Conservation (phyloP, 805 yeast species). For the Zygosaccharomyces kombuchaensis region DNA sequence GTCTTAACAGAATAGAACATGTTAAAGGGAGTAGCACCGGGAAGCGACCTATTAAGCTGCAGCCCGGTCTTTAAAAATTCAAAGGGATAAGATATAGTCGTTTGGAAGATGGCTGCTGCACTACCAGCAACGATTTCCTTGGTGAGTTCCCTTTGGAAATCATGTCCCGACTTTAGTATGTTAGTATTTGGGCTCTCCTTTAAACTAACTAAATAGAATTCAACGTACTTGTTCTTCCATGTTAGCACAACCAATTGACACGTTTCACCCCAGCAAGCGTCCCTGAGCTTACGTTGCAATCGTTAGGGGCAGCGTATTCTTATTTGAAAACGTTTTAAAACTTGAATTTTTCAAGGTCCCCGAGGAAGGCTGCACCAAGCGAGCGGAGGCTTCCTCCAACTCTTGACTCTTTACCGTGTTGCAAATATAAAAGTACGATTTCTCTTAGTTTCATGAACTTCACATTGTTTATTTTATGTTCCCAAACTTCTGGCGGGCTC, state of each 20-base stretch:
- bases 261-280: too few relatives aligned
- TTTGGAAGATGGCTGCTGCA: conserved; percentile 58
- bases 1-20: conserved; percentile 34
- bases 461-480: conserved; percentile 4
- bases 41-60: conserved; percentile 49
- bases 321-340: neutral
- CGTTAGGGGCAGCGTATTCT: too few relatives aligned
- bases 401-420: neutral
- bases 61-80: conserved; percentile 64
- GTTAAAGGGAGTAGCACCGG: conserved; percentile 33
- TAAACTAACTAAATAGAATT: neutral
- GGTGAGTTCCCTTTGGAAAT: conserved; percentile 8
- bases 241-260: neutral
- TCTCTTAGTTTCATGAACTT: neutral
- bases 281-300: too few relatives aligned
- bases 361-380: neutral
- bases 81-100: conserved; percentile 64
- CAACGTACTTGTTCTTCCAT: conserved; percentile 12
- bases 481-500: neutral
- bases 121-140: conserved; percentile 29
- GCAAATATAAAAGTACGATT: neutral
- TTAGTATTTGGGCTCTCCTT: conserved; percentile 6
- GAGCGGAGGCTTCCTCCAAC: neutral
- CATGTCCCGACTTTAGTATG: neutral
- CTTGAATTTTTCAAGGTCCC: neutral